These are phyloP conservation scores for Paradendryphiella salina DNA, from an alignment of 2,329 filamentous ascomycete genomes.

Conservation along the genomic window DNA sequence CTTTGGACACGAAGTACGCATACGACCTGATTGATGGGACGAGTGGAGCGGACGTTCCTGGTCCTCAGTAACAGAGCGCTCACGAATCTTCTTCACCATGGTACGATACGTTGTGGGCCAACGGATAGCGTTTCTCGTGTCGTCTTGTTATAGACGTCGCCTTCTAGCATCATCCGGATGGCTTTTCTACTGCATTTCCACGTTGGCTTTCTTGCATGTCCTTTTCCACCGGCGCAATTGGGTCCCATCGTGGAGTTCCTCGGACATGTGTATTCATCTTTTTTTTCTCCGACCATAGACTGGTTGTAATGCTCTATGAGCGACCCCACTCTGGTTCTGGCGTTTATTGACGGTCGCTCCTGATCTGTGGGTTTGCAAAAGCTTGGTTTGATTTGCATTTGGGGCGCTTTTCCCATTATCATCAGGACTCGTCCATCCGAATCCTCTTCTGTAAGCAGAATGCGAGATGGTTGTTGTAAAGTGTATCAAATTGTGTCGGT, in stretches of 20 bases:
- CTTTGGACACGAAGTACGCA: conserved; percentile 42
- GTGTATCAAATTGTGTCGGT: conserved; percentile 11
- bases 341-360: conserved; percentile 28
- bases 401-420: conserved; percentile 33
- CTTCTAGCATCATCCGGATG: conserved; percentile 37
- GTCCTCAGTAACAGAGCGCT: conserved; percentile 33
- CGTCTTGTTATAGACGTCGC: conserved; percentile 18
- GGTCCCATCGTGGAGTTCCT: conserved; percentile 27
- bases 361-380: conserved; percentile 36
- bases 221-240: conserved; percentile 34
- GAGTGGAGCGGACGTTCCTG: conserved; percentile 43
- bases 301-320: conserved; percentile 42
- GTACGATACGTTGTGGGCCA: conserved; percentile 36
- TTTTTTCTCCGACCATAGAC: conserved; percentile 30
- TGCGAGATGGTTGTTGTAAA: conserved; percentile 18
- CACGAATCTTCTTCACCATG: conserved; percentile 39
- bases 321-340: conserved; percentile 37
- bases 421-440: conserved; percentile 21
- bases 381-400: conserved; percentile 39
- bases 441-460: conserved; percentile 34
- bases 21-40: conserved; percentile 40
- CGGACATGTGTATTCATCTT: conserved; percentile 24
- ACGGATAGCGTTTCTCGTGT: conserved; percentile 23
- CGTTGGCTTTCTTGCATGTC: conserved; percentile 38
- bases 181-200: conserved; percentile 42